These are phyloP conservation scores for Psilocybe sp. DNA, from an alignment of 768 basidiomycete species.

Conservation along the genomic window DNA sequence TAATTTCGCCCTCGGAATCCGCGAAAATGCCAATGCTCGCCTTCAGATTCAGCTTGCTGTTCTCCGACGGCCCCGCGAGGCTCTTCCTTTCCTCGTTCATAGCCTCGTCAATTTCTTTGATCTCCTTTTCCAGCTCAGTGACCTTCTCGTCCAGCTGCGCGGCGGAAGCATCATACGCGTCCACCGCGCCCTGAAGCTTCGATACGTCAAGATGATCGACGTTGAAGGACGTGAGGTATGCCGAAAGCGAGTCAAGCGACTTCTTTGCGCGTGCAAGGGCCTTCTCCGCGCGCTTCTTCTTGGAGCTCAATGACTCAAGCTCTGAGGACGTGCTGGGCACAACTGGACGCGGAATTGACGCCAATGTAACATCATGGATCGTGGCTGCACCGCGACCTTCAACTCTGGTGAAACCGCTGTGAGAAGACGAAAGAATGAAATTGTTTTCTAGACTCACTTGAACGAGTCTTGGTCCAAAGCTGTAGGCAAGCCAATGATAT, in stretches of 20 bases:
- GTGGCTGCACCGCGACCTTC: conserved; percentile 43
- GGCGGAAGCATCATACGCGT: conserved; percentile 30
- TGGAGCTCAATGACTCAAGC: conserved; percentile 21
- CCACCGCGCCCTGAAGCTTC: conserved; percentile 25
- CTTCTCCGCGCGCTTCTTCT: conserved; percentile 23
- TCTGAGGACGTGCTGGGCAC: conserved; percentile 21
- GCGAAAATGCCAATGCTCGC: conserved; percentile 35
- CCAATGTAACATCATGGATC: conserved; percentile 43
- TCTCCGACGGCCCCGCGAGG: conserved; percentile 12
- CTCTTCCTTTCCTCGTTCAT: conserved; percentile 21
- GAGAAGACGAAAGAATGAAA: background rate
- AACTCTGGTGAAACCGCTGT: conserved; percentile 26
- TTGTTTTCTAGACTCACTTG: conserved; percentile 22
- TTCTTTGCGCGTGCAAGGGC: conserved; percentile 29
- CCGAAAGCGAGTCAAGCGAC: conserved; percentile 25
- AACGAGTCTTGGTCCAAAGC: conserved; percentile 37
- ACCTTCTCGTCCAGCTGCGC: conserved; percentile 30
- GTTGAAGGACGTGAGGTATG: conserved; percentile 32
- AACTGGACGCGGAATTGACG: conserved; percentile 14
- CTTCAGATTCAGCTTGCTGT: conserved; percentile 26
- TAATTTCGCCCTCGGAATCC: conserved; percentile 31
- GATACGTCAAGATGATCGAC: conserved; percentile 27
- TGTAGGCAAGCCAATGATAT: conserved; percentile 34
- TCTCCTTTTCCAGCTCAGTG: conserved; percentile 25
- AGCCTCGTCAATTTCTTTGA: conserved; percentile 19